Evolutionary conservation across 2,329 filamentous ascomycete species (phyloP).

Genomic region (Diaporthe capsici): DNA sequence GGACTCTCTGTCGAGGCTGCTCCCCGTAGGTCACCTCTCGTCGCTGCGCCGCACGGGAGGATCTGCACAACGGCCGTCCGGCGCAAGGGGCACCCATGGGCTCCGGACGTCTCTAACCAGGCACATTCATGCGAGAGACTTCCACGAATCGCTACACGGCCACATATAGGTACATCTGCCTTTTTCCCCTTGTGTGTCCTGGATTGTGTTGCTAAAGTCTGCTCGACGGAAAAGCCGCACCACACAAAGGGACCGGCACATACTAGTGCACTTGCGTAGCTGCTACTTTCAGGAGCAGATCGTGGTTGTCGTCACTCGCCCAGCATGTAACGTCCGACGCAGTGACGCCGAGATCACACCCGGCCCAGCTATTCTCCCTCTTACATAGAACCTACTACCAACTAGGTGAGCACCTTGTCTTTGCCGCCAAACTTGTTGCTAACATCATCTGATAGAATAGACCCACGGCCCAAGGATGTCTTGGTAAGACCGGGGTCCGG

Average conservation of each 20-base stretch:
- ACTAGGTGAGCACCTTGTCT: constrained; percentile 1
- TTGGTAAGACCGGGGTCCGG: constrained; percentile 15
- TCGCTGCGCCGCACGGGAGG: constrained; percentile 14
- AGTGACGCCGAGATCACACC: constrained; percentile 23
- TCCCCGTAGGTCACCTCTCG: constrained; percentile 1
- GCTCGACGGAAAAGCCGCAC: background rate
- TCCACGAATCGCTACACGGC: constrained; percentile 22
- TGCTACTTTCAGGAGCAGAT: constrained; percentile 3
- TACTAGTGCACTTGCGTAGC: constrained; percentile 7
- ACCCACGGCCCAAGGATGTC: constrained; percentile 7
- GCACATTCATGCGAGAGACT: constrained; percentile 34
- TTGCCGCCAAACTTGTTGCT: background rate
- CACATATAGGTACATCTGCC: constrained; percentile 20
- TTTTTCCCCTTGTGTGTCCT: background rate
- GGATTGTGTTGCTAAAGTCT: constrained; percentile 9
- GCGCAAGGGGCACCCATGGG: constrained; percentile 32
- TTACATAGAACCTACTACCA: background rate
- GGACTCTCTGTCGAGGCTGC: background rate
- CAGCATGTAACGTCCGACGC: constrained; percentile 27
- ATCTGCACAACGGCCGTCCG: constrained; percentile 31
- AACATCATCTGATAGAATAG: constrained; percentile 27
- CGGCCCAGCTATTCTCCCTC: constrained; percentile 7
- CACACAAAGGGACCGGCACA: background rate
- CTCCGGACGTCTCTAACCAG: constrained; percentile 26
- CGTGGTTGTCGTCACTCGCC: constrained; percentile 1